These are phyloP conservation scores for Protostelium mycophagum DNA, from an alignment of 78 protist genomes.

Conservation along the genomic window DNA sequence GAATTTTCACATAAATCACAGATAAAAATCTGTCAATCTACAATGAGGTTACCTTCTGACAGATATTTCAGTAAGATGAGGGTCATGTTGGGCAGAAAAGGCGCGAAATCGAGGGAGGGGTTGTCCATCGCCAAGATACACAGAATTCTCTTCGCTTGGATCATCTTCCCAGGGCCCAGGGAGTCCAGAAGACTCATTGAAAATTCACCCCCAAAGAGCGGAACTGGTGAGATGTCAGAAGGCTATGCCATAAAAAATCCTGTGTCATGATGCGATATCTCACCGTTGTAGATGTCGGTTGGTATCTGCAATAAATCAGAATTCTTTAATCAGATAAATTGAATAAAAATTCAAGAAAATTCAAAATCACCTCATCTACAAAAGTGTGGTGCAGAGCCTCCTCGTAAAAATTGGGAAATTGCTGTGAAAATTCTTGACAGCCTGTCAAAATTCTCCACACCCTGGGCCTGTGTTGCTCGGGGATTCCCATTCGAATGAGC, in stretches of 20 bases:
- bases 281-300: background rate
- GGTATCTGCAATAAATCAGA: no score
- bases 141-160: background rate
- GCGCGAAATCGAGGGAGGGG: background rate
- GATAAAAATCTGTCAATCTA: no score
- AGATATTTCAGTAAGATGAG: background rate
- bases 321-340: no score
- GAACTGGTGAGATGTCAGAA: no score
- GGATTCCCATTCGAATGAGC: background rate
- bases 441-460: background rate
- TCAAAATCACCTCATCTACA: background rate
- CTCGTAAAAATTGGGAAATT: background rate
- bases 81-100: background rate
- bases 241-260: no score
- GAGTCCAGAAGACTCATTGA: background rate
- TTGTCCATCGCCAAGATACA: background rate
- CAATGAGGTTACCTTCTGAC: background rate
- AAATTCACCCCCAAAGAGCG: background rate
- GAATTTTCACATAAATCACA: no score
- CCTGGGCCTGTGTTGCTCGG: background rate
- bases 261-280: background rate
- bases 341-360: no score
- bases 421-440: background rate
- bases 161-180: background rate
- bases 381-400: background rate